Evolutionary conservation across 2,329 filamentous ascomycete genomes (phyloP).

Genomic region (Calonectria pauciramosa): DNA sequence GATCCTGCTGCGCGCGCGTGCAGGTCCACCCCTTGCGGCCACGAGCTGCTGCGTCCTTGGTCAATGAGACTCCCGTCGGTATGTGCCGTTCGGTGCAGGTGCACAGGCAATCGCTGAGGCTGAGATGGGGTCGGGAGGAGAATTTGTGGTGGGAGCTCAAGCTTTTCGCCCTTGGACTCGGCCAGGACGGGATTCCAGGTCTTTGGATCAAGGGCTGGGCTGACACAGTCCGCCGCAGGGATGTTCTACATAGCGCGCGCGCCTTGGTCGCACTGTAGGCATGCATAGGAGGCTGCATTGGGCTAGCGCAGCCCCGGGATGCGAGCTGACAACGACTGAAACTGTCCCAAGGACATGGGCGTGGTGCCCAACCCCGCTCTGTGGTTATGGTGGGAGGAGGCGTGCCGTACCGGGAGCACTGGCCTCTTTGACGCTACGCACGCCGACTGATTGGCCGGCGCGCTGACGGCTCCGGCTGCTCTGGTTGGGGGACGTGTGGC

Average conservation of each 20-base stretch:
- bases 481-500: neutral
- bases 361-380: neutral
- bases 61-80: neutral
- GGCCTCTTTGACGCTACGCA: neutral
- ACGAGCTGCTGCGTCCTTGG: neutral
- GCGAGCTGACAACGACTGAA: neutral
- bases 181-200: neutral
- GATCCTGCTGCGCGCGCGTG: neutral
- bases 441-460: neutral
- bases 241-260: neutral
- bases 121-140: neutral
- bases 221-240: neutral
- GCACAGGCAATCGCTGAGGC: neutral
- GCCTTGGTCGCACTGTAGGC: neutral
- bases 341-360: slow-evolving; percentile 3
- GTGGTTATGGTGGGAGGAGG: neutral
- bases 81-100: neutral
- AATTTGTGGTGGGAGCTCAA: neutral
- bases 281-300: neutral
- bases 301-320: neutral
- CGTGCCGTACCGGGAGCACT: neutral
- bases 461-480: neutral
- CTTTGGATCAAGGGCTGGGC: neutral
- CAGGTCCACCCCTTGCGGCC: neutral
- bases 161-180: neutral